Evolutionary conservation across 106 monocot species (phyloP).

Genomic region (Acanthochlamys bracteata): DNA sequence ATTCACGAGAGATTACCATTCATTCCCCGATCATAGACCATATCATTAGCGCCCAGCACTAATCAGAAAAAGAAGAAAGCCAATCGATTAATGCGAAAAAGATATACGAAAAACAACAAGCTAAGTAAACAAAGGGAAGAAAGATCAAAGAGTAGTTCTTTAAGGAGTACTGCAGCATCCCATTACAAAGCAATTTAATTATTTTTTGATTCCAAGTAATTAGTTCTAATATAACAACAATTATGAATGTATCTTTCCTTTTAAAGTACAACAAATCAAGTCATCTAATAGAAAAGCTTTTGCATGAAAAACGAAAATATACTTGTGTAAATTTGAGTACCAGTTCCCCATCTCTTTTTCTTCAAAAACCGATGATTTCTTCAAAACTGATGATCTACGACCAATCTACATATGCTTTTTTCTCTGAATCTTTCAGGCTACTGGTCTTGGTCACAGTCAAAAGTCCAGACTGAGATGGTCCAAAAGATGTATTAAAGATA

Average conservation of each 20-base stretch:
- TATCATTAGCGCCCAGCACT: conserved; percentile 3
- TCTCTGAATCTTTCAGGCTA: not conserved
- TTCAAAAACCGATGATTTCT: too few species aligned
- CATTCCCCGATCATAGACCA: conserved; percentile 29
- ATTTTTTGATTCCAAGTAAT: not conserved
- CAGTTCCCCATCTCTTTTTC: too few species aligned
- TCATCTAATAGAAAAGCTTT: too few species aligned
- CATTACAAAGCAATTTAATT: not conserved
- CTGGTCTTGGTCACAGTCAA: conserved; percentile 51
- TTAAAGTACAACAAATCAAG: too few species aligned
- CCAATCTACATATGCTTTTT: too few species aligned
- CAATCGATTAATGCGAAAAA: too few species aligned
- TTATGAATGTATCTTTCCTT: too few species aligned
- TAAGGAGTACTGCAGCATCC: not conserved
- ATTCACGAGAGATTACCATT: conserved; percentile 33
- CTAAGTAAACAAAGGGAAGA: not conserved
- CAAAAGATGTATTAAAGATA: conserved; percentile 43
- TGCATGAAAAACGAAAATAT: too few species aligned
- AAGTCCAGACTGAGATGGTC: conserved; percentile 42
- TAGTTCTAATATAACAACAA: not conserved
- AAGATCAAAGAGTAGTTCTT: not conserved
- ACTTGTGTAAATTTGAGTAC: too few species aligned
- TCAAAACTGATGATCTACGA: too few species aligned
- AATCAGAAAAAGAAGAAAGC: not conserved
- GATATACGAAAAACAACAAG: too few species aligned